phyloP scores from a whole-genome alignment of 441 rosid species.

The Dalechampia spathulata region DNA sequence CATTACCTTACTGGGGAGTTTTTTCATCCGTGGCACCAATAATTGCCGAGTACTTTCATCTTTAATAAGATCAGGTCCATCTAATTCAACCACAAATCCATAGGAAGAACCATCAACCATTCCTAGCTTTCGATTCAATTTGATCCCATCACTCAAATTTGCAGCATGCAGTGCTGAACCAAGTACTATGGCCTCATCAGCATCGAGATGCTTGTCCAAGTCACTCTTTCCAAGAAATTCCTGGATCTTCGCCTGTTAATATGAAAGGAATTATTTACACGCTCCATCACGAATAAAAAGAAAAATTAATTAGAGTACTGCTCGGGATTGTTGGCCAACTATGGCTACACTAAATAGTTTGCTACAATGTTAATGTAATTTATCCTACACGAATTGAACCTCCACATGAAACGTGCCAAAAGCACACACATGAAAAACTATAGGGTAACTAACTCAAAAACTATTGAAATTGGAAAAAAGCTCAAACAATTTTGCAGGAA shows the following conservation, averaged over 20 bases:
- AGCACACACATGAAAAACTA: not conserved
- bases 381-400: not conserved
- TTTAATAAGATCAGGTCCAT: conserved; percentile 62
- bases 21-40: conserved; percentile 88
- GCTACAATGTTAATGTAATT: not conserved
- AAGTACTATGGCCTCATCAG: conserved; percentile 96
- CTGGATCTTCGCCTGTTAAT: conserved; percentile 71
- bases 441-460: no score
- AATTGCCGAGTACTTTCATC: conserved; percentile 65
- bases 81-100: conserved; percentile 62
- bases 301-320: not conserved
- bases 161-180: conserved; percentile 91
- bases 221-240: conserved; percentile 87
- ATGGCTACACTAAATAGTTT: not conserved
- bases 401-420: not conserved
- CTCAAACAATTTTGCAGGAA: no score
- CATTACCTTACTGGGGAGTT: conserved; percentile 88
- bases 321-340: not conserved
- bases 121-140: conserved; percentile 89
- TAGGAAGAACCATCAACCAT: conserved; percentile 93
- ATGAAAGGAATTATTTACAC: not conserved
- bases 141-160: conserved; percentile 96
- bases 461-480: no score
- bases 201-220: conserved; percentile 93
- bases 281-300: conserved; percentile 10